phyloP scores from a whole-genome alignment of 352 stramenopile species.

The Globisporangium acanthophoron region DNA sequence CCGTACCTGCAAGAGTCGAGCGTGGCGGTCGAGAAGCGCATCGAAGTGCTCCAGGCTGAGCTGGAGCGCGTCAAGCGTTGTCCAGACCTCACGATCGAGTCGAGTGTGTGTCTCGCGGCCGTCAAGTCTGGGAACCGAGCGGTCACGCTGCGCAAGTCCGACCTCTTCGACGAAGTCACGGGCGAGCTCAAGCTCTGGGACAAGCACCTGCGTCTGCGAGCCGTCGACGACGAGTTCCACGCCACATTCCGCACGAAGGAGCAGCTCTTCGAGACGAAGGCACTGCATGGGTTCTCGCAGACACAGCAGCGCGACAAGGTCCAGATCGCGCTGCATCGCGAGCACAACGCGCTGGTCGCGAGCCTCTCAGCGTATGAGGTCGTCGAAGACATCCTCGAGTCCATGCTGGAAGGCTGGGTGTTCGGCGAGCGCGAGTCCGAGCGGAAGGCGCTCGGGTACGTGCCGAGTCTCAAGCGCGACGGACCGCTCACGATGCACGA shows the following conservation, averaged over 20 bases:
- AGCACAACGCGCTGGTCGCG: slow-evolving; percentile 87
- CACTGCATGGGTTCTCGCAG: slow-evolving; percentile 89
- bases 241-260: slow-evolving; percentile 75
- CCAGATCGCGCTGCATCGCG: slow-evolving; percentile 70
- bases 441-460: slow-evolving; percentile 59
- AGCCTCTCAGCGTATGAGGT: slow-evolving; percentile 84
- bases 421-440: slow-evolving; percentile 92
- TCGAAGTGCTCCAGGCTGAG: slow-evolving; percentile 59
- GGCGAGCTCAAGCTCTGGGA: slow-evolving; percentile 63
- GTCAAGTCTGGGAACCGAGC: slow-evolving; percentile 45
- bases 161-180: slow-evolving; percentile 74
- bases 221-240: slow-evolving; percentile 92
- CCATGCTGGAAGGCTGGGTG: slow-evolving; percentile 95
- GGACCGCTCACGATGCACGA: slow-evolving; percentile 66
- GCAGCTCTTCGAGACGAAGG: slow-evolving; percentile 84
- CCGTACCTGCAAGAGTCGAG: slow-evolving; percentile 54
- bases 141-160: slow-evolving; percentile 51
- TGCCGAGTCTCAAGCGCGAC: slow-evolving; percentile 83
- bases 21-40: slow-evolving; percentile 43
- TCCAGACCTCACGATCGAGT: slow-evolving; percentile 39
- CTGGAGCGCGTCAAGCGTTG: slow-evolving; percentile 67
- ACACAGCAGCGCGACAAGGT: slow-evolving; percentile 80
- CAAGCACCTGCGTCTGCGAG: slow-evolving; percentile 58
- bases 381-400: slow-evolving; percentile 93
- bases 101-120: slow-evolving; percentile 50